A percentile compares a stretch with the other conserved stretches of the same genome.
Conservation (phyloP, 164 flowering plant species). For the Buxus sempervirens region DNA sequence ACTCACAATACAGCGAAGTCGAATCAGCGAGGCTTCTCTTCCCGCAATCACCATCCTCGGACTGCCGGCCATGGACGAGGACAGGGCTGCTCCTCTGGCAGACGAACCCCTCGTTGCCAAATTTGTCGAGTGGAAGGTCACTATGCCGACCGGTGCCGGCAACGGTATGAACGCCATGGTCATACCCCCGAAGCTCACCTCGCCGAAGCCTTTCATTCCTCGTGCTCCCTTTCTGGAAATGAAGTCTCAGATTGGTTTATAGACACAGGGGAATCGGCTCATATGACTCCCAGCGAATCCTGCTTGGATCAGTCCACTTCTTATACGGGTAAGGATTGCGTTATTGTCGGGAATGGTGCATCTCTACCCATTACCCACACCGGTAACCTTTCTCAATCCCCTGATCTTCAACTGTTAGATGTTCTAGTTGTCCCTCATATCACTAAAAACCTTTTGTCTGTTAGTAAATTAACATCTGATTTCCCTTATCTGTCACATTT, state of each 20-base stretch:
- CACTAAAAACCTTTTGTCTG: background rate
- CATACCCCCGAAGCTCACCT: background rate
- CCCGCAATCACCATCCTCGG: no score
- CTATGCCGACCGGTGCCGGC: no score
- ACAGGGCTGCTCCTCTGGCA: no score
- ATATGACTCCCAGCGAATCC: background rate
- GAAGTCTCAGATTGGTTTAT: background rate
- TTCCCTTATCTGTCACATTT: no score
- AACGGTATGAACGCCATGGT: no score
- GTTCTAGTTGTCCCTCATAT: conserved; percentile 4
- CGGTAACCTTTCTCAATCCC: background rate
- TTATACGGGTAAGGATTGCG: conserved; percentile 2
- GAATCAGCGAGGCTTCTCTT: no score
- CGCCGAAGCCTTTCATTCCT: background rate
- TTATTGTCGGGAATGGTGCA: conserved; percentile 2
- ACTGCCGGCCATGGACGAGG: no score
- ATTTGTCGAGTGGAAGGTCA: no score
- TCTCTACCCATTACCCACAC: conserved; percentile 6
- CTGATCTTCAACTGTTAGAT: background rate
- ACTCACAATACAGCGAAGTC: no score
- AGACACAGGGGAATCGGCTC: conserved; percentile 3
- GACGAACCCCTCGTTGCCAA: no score
- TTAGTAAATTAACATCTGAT: background rate
- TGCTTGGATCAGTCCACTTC: background rate
- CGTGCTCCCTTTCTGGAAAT: background rate